phyloP scores from a whole-genome alignment of 1,284 basidiomycete species.

The Pseudozyma pruni region DNA sequence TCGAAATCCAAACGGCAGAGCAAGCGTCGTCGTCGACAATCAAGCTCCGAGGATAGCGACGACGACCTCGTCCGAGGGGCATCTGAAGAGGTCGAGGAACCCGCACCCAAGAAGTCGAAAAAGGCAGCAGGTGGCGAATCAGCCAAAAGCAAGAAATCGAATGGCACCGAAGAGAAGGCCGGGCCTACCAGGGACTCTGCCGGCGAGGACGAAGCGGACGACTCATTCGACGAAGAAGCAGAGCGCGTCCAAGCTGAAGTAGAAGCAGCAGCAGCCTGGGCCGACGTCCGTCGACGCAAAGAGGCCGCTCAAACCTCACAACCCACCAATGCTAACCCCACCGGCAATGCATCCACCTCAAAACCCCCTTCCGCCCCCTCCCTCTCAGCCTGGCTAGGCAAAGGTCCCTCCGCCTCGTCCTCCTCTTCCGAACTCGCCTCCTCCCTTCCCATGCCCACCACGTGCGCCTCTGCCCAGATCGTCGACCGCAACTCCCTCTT shows the following conservation, averaged over 20 bases:
- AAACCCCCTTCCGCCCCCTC: slow-evolving; percentile 11
- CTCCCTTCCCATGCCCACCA: slow-evolving; percentile 52
- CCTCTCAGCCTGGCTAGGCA: slow-evolving; percentile 53
- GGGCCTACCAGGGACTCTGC: background rate
- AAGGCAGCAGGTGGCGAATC: slow-evolving; percentile 4
- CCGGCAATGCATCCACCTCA: background rate
- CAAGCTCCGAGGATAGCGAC: slow-evolving; percentile 24
- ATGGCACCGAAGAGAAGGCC: background rate
- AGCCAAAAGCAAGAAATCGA: slow-evolving; percentile 10
- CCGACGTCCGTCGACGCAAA: slow-evolving; percentile 33
- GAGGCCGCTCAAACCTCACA: slow-evolving; percentile 6
- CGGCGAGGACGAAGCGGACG: slow-evolving; percentile 9
- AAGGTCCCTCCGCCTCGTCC: slow-evolving; percentile 40
- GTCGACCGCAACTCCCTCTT: slow-evolving; percentile 64
- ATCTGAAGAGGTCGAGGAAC: background rate
- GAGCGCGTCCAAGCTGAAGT: slow-evolving; percentile 37
- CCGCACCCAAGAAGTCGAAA: slow-evolving; percentile 12
- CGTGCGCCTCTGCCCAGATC: slow-evolving; percentile 51
- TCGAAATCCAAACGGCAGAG: slow-evolving; percentile 4
- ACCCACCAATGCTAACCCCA: background rate
- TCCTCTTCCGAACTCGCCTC: slow-evolving; percentile 36
- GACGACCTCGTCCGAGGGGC: background rate
- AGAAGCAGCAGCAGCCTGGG: slow-evolving; percentile 42
- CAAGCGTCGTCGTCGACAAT: slow-evolving; percentile 12
- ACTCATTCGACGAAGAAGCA: slow-evolving; percentile 34